Evolutionary conservation across 108 stramenopile genomes (phyloP).

Genomic region (Fragilaria crotonensis): DNA sequence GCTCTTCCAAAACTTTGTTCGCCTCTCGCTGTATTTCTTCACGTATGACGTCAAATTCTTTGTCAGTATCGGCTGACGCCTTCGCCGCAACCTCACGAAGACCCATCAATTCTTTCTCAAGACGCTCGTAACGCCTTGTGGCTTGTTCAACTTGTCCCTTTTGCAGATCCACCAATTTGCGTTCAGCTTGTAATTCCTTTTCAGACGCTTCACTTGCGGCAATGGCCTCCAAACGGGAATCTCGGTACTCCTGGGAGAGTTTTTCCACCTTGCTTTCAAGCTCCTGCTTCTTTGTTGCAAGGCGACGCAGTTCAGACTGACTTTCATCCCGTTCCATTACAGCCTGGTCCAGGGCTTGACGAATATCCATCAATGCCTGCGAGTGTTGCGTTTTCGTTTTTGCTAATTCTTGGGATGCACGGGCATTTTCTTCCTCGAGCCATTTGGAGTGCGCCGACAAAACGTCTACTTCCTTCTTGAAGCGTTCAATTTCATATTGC

Average conservation of each 20-base stretch:
- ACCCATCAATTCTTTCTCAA: slow-evolving; percentile 34
- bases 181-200: slow-evolving; percentile 44
- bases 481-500: slow-evolving; percentile 50
- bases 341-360: slow-evolving; percentile 25
- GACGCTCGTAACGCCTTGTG: slow-evolving; percentile 32
- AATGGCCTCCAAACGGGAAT: slow-evolving; percentile 35
- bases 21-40: slow-evolving; percentile 25
- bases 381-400: slow-evolving; percentile 26
- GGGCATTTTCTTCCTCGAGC: slow-evolving; percentile 51
- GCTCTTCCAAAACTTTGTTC: slow-evolving; percentile 32
- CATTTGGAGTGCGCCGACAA: slow-evolving; percentile 56
- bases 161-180: slow-evolving; percentile 50
- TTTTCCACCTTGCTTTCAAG: slow-evolving; percentile 35
- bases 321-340: slow-evolving; percentile 25
- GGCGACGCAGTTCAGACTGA: slow-evolving; percentile 12
- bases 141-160: slow-evolving; percentile 50
- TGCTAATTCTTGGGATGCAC: slow-evolving; percentile 24
- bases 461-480: slow-evolving; percentile 60
- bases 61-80: slow-evolving; percentile 32
- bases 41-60: slow-evolving; percentile 21
- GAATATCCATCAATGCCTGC: slow-evolving; percentile 24
- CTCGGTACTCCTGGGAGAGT: slow-evolving; percentile 22
- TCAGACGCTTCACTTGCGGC: slow-evolving; percentile 31
- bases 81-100: slow-evolving; percentile 39
- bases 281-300: slow-evolving; percentile 21